A percentile compares a stretch with the other conserved stretches of the same genome.
Conservation (phyloP, 2,329 filamentous ascomycete species). For the Fusarium odoratissimum region DNA sequence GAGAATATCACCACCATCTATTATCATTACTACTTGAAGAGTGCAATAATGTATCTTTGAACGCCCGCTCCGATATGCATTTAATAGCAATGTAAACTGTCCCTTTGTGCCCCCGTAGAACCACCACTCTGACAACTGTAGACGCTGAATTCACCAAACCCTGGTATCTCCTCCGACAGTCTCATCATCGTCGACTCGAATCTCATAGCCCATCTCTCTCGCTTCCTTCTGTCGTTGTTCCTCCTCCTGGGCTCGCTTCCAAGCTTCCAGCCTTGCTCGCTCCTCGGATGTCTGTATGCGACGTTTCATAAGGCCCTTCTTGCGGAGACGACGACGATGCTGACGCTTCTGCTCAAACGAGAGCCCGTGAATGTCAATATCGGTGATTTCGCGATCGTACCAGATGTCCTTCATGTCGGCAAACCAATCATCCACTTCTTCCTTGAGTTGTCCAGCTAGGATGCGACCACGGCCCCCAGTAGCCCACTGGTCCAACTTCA, state of each 20-base stretch:
- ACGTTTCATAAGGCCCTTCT: slow-evolving; percentile 55
- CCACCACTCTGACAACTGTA: not conserved
- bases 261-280: slow-evolving; percentile 57
- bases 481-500: slow-evolving; percentile 72
- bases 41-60: slow-evolving; percentile 24
- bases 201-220: slow-evolving; percentile 55
- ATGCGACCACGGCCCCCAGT: slow-evolving; percentile 63
- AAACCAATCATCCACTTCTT: slow-evolving; percentile 59
- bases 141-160: slow-evolving; percentile 34
- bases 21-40: slow-evolving; percentile 22
- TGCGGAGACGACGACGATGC: slow-evolving; percentile 62
- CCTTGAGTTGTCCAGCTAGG: slow-evolving; percentile 50
- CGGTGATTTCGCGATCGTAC: slow-evolving; percentile 58
- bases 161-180: slow-evolving; percentile 47
- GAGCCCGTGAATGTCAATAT: slow-evolving; percentile 57
- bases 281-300: slow-evolving; percentile 55
- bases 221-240: slow-evolving; percentile 55
- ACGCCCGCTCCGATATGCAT: slow-evolving; percentile 36
- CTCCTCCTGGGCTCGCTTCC: slow-evolving; percentile 56
- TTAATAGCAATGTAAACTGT: slow-evolving; percentile 21
- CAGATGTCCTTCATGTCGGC: slow-evolving; percentile 62
- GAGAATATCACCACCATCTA: slow-evolving; percentile 35
- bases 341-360: slow-evolving; percentile 60
- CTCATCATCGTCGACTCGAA: slow-evolving; percentile 48
- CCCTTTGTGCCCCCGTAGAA: not conserved